Percentiles rank a stretch among this genome's conserved stretches.
phyloP scores from a whole-genome alignment of 495 filamentous ascomycete genomes.

The Melanomma pulvis-pyrius region DNA sequence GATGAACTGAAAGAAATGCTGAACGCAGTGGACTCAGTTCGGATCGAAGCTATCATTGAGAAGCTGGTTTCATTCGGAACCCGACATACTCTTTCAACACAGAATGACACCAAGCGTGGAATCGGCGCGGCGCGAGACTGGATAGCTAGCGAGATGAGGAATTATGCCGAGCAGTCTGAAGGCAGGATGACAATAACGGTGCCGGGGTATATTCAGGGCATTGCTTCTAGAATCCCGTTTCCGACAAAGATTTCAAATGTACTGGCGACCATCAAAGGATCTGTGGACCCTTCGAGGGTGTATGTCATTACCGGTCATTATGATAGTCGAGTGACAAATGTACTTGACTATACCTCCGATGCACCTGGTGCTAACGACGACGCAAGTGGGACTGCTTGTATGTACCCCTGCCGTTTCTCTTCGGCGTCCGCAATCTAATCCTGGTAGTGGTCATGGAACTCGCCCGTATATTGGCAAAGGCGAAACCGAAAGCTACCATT shows the following conservation, averaged over 20 bases:
- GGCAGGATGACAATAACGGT: constrained; percentile 48
- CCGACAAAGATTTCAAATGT: constrained; percentile 55
- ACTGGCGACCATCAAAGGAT: constrained; percentile 54
- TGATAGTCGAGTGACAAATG: constrained; percentile 53
- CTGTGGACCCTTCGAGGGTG: constrained; percentile 49
- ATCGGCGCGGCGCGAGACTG: constrained; percentile 60
- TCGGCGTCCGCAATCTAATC: constrained; percentile 9
- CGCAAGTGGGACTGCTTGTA: constrained; percentile 46
- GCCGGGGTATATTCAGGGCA: constrained; percentile 51
- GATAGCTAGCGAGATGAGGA: constrained; percentile 49
- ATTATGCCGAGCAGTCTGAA: constrained; percentile 21
- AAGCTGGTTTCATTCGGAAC: constrained; percentile 58
- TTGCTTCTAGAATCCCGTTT: constrained; percentile 50
- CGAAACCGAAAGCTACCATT: constrained; percentile 53
- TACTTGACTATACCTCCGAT: constrained; percentile 53
- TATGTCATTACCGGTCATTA: constrained; percentile 60
- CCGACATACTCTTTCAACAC: constrained; percentile 54
- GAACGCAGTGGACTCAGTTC: constrained; percentile 45
- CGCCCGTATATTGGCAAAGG: constrained; percentile 50
- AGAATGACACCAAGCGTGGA: constrained; percentile 51
- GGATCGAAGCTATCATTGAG: constrained; percentile 51
- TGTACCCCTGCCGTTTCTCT: constrained; percentile 1
- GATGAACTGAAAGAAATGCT: constrained; percentile 50
- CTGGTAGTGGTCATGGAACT: constrained; percentile 55
- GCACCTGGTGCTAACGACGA: constrained; percentile 61